These are phyloP conservation scores for Fallopia convolvulus DNA, from an alignment of 148 eudicot species.

Conservation along the genomic window DNA sequence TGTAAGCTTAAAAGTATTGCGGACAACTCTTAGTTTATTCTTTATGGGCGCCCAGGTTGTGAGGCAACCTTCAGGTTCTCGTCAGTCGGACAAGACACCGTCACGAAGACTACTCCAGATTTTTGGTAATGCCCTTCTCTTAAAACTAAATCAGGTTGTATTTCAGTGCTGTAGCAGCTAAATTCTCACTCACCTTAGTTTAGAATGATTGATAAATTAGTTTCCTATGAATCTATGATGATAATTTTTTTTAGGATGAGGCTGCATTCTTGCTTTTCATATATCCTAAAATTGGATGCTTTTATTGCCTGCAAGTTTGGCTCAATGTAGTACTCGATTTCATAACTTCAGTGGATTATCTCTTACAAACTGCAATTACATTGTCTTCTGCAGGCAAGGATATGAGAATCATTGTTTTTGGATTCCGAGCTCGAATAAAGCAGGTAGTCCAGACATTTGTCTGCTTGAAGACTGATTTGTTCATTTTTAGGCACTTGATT, in stretches of 20 bases:
- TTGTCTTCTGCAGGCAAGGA: constrained; percentile 70
- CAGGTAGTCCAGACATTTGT: constrained; percentile 40
- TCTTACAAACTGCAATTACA: neutral
- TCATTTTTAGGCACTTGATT: neutral
- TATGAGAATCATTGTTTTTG: constrained; percentile 86
- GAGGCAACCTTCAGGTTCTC: constrained; percentile 43
- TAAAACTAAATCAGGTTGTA: neutral
- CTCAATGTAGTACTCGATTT: neutral
- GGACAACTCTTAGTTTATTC: neutral
- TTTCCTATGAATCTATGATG: neutral
- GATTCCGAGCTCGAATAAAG: constrained; percentile 83
- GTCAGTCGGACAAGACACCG: constrained; percentile 56
- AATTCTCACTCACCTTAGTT: neutral
- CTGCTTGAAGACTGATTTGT: neutral
- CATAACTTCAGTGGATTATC: neutral
- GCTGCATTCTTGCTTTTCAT: neutral
- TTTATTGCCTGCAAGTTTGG: neutral
- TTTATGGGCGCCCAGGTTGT: constrained; percentile 2
- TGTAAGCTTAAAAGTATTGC: neutral
- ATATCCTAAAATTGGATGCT: neutral
- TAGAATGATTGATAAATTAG: neutral
- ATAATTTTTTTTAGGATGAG: neutral
- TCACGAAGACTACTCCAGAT: constrained; percentile 77
- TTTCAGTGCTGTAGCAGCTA: neutral
- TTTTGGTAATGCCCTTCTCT: constrained; percentile 41